Conservation (phyloP, 2,329 filamentous ascomycete species). For the Xylaria sp. region DNA sequence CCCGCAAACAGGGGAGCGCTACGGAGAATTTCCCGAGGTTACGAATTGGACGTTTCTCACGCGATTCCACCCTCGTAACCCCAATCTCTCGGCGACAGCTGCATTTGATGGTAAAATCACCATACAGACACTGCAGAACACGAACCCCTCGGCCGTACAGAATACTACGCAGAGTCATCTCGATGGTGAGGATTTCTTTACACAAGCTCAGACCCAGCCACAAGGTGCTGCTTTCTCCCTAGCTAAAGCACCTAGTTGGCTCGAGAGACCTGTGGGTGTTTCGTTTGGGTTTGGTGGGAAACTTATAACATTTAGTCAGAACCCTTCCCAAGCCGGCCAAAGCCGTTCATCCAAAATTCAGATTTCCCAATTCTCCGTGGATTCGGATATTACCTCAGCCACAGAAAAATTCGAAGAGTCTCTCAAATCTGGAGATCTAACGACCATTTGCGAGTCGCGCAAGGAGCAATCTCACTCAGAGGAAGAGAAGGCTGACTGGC, state of each 20-base stretch:
- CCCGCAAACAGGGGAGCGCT: constrained; percentile 84
- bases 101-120: constrained; percentile 98
- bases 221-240: constrained; percentile 91
- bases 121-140: constrained; percentile 93
- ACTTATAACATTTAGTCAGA: constrained; percentile 77
- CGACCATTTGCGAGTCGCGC: constrained; percentile 81
- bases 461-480: constrained; percentile 80
- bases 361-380: constrained; percentile 89
- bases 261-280: constrained; percentile 83
- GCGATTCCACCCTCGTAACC: constrained; percentile 92
- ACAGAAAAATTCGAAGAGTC: constrained; percentile 89
- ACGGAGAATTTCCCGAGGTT: constrained; percentile 94
- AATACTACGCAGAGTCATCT: constrained; percentile 72
- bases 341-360: constrained; percentile 77
- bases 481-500: constrained; percentile 96
- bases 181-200: constrained; percentile 96
- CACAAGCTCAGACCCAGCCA: constrained; percentile 89
- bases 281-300: constrained; percentile 97
- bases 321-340: constrained; percentile 68
- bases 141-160: constrained; percentile 79
- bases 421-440: constrained; percentile 79
- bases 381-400: constrained; percentile 83
- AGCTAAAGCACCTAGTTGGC: constrained; percentile 87
- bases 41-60: constrained; percentile 99
- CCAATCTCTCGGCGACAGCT: constrained; percentile 90